Evolutionary conservation across 2,329 filamentous ascomycete genomes (phyloP).

Genomic region (Pezicula neosporulosa): DNA sequence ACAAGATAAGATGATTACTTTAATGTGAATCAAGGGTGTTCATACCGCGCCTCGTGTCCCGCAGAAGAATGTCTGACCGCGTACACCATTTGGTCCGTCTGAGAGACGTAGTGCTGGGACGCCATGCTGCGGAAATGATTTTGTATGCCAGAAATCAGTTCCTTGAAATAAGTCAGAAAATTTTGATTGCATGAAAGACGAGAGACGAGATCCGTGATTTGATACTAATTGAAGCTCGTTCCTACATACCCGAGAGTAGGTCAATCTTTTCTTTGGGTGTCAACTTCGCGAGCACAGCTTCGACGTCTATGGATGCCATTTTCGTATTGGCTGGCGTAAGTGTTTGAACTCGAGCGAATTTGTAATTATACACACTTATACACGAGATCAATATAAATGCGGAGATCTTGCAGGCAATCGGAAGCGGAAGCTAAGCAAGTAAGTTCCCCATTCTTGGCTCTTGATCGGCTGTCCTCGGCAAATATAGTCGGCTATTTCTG

Average conservation of each 20-base stretch:
- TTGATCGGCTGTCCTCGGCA: too few relatives aligned
- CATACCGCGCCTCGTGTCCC: conserved; percentile 35
- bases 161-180: conserved; percentile 1
- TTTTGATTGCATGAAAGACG: too few relatives aligned
- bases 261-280: conserved; percentile 46
- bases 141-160: conserved; percentile 26
- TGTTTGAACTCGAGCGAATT: too few relatives aligned
- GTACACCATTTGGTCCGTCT: conserved; percentile 27
- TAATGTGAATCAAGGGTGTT: too few relatives aligned
- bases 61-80: conserved; percentile 26
- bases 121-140: conserved; percentile 17
- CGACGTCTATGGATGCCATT: conserved; percentile 31
- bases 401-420: too few relatives aligned
- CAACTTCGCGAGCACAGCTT: conserved; percentile 47
- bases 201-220: neutral
- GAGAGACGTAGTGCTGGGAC: conserved; percentile 25
- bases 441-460: too few relatives aligned
- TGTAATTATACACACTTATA: too few relatives aligned
- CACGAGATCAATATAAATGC: too few relatives aligned
- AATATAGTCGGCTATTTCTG: too few relatives aligned
- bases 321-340: too few relatives aligned
- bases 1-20: too few relatives aligned
- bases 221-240: conserved; percentile 3
- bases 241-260: conserved; percentile 38
- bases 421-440: too few relatives aligned